Base-by-base conservation (phyloP, 148 eudicot genomes). In the Polygonum maritimum region DNA sequence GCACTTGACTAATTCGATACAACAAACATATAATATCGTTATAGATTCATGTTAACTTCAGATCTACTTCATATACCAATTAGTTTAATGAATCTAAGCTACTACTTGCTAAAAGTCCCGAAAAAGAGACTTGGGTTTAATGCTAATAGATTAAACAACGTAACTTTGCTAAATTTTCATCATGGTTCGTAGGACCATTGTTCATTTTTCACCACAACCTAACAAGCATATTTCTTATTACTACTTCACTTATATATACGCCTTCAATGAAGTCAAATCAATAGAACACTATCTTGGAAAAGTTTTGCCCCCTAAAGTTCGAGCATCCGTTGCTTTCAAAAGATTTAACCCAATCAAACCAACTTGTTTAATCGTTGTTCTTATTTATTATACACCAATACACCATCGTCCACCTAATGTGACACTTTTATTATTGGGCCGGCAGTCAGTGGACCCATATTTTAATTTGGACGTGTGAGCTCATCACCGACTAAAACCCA, bases 291-390 rank as follows among this genome's bases (percentile, higher is more conserved):
- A 22, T 51, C 57, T 60, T 60, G 13, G 4, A 60, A 60, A 60
- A 22, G 36, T 31, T 60, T 60, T 60, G 67, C 67, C 67, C 67
- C 67, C 67, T 60, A 60, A 60, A 60, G 67, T 21, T 9, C 22
- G 67, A 31, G 67, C 67, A 60, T 22, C 67, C 36, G 26, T 22
- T 60, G 22, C 67, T 60, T 60, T 60, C 67, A 60, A 26, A 26
- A 60, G 22, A 8, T 52, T 15, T 18, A 52, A 52, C 58, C 58
- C 21, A 52, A 52, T 48, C 52, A 48, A 18, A 16, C 4, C 18
- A 4, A 44, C 47, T 44, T 51, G 57, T 51, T 60, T 11, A 21
- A 60, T 9, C 22, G 2, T 60, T 26, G 7, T 21, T 26, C 36
- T 60, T 60, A 60, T 60, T 26, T 22, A 10, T 15, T 52, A 16